A percentile compares a stretch with the other conserved stretches of the same genome.
These are phyloP conservation scores for Apiotrichum siamense DNA, from an alignment of 1,284 basidiomycete species.

Conservation along the genomic window DNA sequence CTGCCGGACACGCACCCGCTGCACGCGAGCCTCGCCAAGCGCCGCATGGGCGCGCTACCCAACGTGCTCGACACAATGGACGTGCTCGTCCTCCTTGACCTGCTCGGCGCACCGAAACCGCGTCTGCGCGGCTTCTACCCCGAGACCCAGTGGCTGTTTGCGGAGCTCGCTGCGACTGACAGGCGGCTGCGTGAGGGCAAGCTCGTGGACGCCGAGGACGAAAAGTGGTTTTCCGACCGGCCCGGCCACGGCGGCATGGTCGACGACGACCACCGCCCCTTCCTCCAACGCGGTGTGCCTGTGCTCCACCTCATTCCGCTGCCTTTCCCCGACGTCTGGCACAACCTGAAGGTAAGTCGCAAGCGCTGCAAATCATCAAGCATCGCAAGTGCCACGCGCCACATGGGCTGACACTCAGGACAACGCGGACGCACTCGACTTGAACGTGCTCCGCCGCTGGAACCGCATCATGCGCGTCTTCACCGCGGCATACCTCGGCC, in stretches of 20 bases:
- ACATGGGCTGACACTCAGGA: constrained; percentile 55
- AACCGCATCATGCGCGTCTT: constrained; percentile 81
- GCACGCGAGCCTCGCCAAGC: constrained; percentile 47
- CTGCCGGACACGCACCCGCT: constrained; percentile 52
- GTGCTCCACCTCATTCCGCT: constrained; percentile 84
- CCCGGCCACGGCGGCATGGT: constrained; percentile 56
- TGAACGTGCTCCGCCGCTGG: constrained; percentile 83
- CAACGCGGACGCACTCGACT: constrained; percentile 76
- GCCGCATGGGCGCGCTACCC: constrained; percentile 54
- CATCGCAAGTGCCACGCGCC: not conserved
- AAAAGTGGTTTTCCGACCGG: constrained; percentile 34
- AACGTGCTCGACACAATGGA: constrained; percentile 74
- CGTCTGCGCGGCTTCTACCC: constrained; percentile 69
- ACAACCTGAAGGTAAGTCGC: constrained; percentile 60
- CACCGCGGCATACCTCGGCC: constrained; percentile 79
- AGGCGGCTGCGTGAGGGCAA: constrained; percentile 50
- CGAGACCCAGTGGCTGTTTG: constrained; percentile 89
- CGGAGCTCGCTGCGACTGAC: constrained; percentile 64
- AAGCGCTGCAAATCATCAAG: not conserved
- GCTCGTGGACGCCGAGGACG: constrained; percentile 26
- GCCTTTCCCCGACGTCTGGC: constrained; percentile 91
- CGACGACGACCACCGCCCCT: constrained; percentile 93
- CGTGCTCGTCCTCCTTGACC: constrained; percentile 82
- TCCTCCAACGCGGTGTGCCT: constrained; percentile 75
- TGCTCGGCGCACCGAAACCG: constrained; percentile 70